These are phyloP conservation scores for Leccinum pellstonianum DNA, from an alignment of 768 basidiomycete genomes.

Conservation along the genomic window DNA sequence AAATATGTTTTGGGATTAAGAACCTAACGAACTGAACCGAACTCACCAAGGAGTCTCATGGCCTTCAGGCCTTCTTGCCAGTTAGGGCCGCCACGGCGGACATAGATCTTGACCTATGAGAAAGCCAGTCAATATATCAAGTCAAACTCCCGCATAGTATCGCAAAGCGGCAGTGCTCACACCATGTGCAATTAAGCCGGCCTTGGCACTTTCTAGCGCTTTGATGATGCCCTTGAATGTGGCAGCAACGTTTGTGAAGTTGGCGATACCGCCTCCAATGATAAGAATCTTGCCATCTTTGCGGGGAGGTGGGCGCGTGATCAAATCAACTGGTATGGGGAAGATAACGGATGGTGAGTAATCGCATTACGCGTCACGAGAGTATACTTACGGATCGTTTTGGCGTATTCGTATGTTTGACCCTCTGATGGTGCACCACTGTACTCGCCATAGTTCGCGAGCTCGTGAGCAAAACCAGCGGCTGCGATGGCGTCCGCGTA, in stretches of 20 bases:
- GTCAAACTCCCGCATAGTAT: not conserved
- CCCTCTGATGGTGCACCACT: constrained; percentile 97
- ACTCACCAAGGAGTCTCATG: constrained; percentile 82
- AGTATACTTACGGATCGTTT: constrained; percentile 81
- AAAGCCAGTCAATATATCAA: constrained; percentile 36
- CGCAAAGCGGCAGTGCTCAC: constrained; percentile 10
- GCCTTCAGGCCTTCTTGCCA: constrained; percentile 99
- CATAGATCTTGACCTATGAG: constrained; percentile 83
- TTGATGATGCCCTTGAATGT: constrained; percentile 99
- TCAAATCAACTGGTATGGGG: constrained; percentile 72
- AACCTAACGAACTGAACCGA: not conserved
- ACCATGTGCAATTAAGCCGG: constrained; percentile 60
- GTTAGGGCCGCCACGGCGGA: constrained; percentile 98
- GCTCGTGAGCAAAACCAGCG: constrained; percentile 93
- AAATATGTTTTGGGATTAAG: not conserved
- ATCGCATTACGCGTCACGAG: not conserved
- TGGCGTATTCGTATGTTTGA: constrained; percentile 99
- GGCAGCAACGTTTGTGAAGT: constrained; percentile 99
- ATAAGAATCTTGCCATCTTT: constrained; percentile 96
- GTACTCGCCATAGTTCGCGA: constrained; percentile 99
- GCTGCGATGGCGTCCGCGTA: constrained; percentile 82
- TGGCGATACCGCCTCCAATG: constrained; percentile 99
- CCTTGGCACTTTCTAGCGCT: constrained; percentile 91
- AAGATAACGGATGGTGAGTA: not conserved
- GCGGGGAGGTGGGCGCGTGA: constrained; percentile 84